Evolutionary conservation across 73 alveolate species (phyloP), one percentile per base, ranked within the genome.

Genomic region (Paramecium pentaurelia): DNA sequence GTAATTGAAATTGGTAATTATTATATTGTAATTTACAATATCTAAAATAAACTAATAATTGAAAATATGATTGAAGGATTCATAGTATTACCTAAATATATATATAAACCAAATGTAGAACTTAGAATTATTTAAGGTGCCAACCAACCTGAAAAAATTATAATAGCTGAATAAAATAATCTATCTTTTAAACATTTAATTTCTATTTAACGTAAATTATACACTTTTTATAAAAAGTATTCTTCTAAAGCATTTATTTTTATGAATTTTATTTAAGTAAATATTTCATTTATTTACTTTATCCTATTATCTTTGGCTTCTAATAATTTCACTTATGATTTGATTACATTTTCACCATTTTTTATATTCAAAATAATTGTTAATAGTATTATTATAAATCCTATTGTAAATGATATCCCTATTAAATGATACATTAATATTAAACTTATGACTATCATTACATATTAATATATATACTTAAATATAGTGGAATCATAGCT

Each of bases 211-310:
- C 98, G 60, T 70, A 88, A 85, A 92, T 75, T 73, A 58, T 58
- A 84, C 25, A 97, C 92, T 80, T 92, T 96, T 16, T 8, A 28
- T 68, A 32, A 28, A 68, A 68, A 68, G 28, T 68, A 68, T 68
- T 94, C 93, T 64, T 93, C 97, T 97, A 98, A 97, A 11, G 97
- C 95, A 95, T 98, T 92, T 49, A 96, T 88, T 94, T 98, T 98
- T 60, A 98, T 92, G 77, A 93, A 93, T 95, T 97, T 98, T 32
- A 97, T 96, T 93, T 96, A 94, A 37, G 93, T 93, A 60, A 98
- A 95, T n/a, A 95, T 89, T 93, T 96, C 98, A 32, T 97, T 86
- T 25, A 98, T 95, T 30, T 86, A 70, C 64, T 94, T 96, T 93
- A 96, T 86, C 60, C 99, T 92, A n/a, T 70, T 93, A 92, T 98